These are phyloP conservation scores for Colletotrichum karsti DNA, from an alignment of 2,329 filamentous ascomycete species.

Conservation along the genomic window DNA sequence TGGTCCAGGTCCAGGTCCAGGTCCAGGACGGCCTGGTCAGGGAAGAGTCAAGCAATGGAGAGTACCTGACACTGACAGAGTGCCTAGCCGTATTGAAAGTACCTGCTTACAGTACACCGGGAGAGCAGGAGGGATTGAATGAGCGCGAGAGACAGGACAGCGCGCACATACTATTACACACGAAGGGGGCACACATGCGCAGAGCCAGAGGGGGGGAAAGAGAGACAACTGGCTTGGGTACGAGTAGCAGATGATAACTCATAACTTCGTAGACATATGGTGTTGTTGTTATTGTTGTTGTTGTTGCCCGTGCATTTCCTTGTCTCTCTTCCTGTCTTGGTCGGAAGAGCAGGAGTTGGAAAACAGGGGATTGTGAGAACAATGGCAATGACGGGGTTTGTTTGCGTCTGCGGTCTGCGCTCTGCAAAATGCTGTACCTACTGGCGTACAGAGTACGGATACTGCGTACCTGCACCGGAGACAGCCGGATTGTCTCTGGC, in stretches of 20 bases:
- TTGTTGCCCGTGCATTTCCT: background rate
- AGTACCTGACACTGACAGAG: background rate
- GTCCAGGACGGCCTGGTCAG: background rate
- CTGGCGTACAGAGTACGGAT: too few relatives aligned
- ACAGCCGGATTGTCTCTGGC: background rate
- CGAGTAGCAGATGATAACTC: too few relatives aligned
- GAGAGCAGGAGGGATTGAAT: background rate
- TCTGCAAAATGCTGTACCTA: background rate
- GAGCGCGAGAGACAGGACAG: slow-evolving; percentile 7
- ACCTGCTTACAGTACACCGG: background rate
- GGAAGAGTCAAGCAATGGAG: too few relatives aligned
- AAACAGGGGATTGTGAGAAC: slow-evolving; percentile 5
- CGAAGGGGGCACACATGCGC: background rate
- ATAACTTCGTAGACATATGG: too few relatives aligned
- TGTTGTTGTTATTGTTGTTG: background rate
- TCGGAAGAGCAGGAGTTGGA: background rate
- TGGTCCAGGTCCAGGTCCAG: background rate
- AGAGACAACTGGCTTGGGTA: background rate
- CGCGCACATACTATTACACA: background rate
- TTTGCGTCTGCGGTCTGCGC: background rate
- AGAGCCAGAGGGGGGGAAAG: background rate
- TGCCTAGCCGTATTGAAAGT: background rate
- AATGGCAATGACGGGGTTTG: background rate
- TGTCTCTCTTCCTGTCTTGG: background rate
- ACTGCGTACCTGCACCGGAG: background rate